These are phyloP conservation scores for Mortierella polycephala DNA, from an alignment of 371 early-diverging fungal species.

Conservation along the genomic window DNA sequence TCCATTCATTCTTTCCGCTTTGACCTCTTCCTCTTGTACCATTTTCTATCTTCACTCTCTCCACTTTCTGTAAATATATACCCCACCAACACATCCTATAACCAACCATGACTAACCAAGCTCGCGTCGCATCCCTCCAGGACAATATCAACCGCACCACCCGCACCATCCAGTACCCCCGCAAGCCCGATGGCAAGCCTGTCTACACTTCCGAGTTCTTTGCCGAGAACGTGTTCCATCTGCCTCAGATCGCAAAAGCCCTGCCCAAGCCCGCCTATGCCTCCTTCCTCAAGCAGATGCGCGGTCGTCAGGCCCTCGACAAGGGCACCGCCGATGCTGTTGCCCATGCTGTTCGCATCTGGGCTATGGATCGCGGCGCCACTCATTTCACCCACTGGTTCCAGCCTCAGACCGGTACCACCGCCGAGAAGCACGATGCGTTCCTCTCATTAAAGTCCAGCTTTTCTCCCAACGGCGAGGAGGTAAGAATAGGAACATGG, in stretches of 20 bases:
- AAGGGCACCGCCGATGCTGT: slow-evolving; percentile 98
- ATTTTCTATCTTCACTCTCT: not conserved
- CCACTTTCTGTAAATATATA: slow-evolving; percentile 31
- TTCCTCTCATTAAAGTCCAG: slow-evolving; percentile 88
- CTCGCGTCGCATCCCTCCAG: slow-evolving; percentile 62
- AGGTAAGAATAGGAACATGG: slow-evolving; percentile 76
- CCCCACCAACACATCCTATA: slow-evolving; percentile 46
- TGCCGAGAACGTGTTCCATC: slow-evolving; percentile 91
- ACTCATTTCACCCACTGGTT: slow-evolving; percentile 99
- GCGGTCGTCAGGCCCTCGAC: slow-evolving; percentile 87
- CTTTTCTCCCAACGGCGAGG: slow-evolving; percentile 81
- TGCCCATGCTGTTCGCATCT: slow-evolving; percentile 97
- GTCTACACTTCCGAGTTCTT: slow-evolving; percentile 89
- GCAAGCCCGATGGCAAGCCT: slow-evolving; percentile 71
- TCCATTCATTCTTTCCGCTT: slow-evolving; percentile 2
- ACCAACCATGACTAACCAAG: slow-evolving; percentile 60
- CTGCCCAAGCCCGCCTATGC: slow-evolving; percentile 97
- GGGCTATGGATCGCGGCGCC: slow-evolving; percentile 95
- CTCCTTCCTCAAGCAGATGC: slow-evolving; percentile 88
- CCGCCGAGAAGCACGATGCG: slow-evolving; percentile 99
- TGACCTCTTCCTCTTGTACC: not conserved
- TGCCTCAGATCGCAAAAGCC: slow-evolving; percentile 84
- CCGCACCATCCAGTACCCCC: slow-evolving; percentile 79
- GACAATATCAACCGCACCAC: slow-evolving; percentile 62
- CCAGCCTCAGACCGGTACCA: slow-evolving; percentile 97